Base-by-base conservation (phyloP, 495 filamentous ascomycete species). In the Penicillium coprophilum region DNA sequence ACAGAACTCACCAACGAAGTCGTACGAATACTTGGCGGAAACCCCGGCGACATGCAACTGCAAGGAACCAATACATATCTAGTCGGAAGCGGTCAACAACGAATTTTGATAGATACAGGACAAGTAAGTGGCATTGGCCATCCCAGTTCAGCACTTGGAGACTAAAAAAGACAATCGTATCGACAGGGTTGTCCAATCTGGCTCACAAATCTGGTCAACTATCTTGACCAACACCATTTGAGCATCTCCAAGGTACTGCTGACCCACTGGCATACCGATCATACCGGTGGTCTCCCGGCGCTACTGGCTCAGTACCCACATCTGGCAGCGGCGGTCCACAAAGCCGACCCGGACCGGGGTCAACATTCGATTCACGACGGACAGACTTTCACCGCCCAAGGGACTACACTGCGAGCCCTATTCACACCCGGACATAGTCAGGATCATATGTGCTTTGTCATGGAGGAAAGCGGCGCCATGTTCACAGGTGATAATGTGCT, bases 221-320 rank as follows among this genome's bases (percentile, higher is more conserved):
- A 56, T 9, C 57, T 71, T 9, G 17, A 46, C 11, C 41, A 65
- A 21, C 30, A 32, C 4, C 71, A 80, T 8, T 75, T 85, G 45
- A 65, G 71, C 1, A 71, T 95, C 20, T 70, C 77, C 12, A 63
- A 69, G 12, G 80, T 83, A 1, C 72, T 96, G 13, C 73, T 95
- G 17, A 91, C 91, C 0, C 91, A 96, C 70, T 88, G 88, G 86
- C 91, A 96, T 70, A 79, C 74, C 20, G 91, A 96, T 67, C 91
- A 96, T 61, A 78, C 80, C 8, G 83, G 82, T 13, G 91, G 91
- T 6, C 80, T 94, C 24, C 58, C 71, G 2, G 82, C 91, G 51
- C 75, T 93, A 0, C 67, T 84, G 1, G 54, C 71, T 2, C 44
- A 78, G 2, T 85, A 78, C 46, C 85, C 87, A 1, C 55, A 71